A percentile compares a stretch with the other conserved stretches of the same genome.
These are phyloP conservation scores for Barnettozyma siamensis DNA, from an alignment of 805 yeast genomes.

Conservation along the genomic window DNA sequence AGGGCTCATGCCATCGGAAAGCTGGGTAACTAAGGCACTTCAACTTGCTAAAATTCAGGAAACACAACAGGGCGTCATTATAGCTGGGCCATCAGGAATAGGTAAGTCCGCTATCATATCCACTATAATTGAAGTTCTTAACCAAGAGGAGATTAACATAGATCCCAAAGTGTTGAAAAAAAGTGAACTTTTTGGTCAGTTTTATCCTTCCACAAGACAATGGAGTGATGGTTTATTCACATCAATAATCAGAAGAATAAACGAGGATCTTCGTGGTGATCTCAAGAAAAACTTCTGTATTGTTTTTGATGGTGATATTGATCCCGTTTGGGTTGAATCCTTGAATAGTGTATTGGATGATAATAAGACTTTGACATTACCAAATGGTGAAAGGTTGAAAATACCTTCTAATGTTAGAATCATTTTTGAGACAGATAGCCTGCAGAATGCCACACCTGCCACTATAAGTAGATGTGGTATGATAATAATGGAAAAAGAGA, in stretches of 20 bases:
- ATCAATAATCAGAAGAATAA: slow-evolving; percentile 51
- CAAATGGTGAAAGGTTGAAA: slow-evolving; percentile 80
- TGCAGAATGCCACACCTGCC: slow-evolving; percentile 76
- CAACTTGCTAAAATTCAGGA: slow-evolving; percentile 60
- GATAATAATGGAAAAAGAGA: slow-evolving; percentile 55
- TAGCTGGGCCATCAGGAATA: slow-evolving; percentile 69
- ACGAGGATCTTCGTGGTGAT: slow-evolving; percentile 56
- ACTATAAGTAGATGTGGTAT: slow-evolving; percentile 92
- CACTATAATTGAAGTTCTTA: slow-evolving; percentile 39
- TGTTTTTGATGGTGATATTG: slow-evolving; percentile 87
- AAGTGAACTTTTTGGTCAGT: slow-evolving; percentile 56
- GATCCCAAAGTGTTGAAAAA: slow-evolving; percentile 77
- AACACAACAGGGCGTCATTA: slow-evolving; percentile 71
- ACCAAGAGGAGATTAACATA: slow-evolving; percentile 37
- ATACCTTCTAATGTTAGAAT: slow-evolving; percentile 60
- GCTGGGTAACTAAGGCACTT: slow-evolving; percentile 48
- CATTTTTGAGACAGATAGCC: slow-evolving; percentile 68
- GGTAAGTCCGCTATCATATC: slow-evolving; percentile 64
- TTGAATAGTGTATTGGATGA: slow-evolving; percentile 90
- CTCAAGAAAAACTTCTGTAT: slow-evolving; percentile 57
- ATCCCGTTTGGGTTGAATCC: slow-evolving; percentile 91
- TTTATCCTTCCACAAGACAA: slow-evolving; percentile 76
- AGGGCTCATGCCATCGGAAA: slow-evolving; percentile 30
- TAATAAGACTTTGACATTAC: slow-evolving; percentile 71
- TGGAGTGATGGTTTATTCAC: slow-evolving; percentile 91